Conservation (phyloP, 345 rosid genomes). For the Brassica juncea region DNA sequence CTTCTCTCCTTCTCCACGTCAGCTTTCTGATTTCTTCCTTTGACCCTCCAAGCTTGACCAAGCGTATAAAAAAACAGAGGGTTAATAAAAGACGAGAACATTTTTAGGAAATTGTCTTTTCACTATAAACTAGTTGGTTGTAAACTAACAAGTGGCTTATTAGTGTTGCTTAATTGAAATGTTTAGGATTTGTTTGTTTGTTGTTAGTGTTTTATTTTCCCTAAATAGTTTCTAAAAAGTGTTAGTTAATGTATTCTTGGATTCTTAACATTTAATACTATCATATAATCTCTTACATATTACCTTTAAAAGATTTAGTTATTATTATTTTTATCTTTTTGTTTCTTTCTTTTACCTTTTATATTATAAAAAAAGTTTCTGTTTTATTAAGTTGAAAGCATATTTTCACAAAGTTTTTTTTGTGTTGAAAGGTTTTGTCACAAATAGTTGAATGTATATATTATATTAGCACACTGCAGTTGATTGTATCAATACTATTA, state of each 20-base stretch:
- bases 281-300: neutral
- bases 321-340: neutral
- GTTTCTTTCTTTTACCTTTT: neutral
- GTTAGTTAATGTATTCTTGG: neutral
- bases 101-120: neutral
- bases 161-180: neutral
- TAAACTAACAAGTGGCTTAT: neutral
- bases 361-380: neutral
- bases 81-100: too few relatives aligned
- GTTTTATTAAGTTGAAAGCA: neutral
- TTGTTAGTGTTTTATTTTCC: neutral
- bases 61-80: too few relatives aligned
- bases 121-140: neutral
- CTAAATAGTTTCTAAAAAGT: neutral
- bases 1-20: too few relatives aligned
- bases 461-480: neutral
- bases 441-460: neutral
- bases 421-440: neutral
- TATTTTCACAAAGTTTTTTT: neutral
- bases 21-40: too few relatives aligned
- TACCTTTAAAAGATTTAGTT: neutral
- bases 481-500: too few relatives aligned
- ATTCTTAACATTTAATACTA: neutral
- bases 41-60: too few relatives aligned
- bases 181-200: neutral